Conservation (phyloP, 2,329 filamentous ascomycete genomes). For the Aureobasidium sp. region DNA sequence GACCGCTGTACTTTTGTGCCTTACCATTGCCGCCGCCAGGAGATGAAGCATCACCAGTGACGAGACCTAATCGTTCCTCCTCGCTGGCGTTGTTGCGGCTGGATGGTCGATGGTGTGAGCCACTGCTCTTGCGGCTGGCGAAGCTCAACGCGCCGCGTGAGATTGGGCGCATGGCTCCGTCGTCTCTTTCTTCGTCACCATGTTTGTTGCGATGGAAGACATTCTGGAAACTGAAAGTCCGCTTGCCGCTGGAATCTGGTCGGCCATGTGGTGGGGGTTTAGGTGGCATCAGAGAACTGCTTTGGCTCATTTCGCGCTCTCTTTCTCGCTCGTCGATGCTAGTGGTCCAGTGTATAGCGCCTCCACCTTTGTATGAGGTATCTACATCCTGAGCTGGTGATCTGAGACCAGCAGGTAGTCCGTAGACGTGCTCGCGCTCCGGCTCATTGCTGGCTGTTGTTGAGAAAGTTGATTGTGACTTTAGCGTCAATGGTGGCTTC, state of each 20-base stretch:
- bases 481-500: conserved; percentile 18
- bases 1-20: not conserved
- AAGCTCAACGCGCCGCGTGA: conserved; percentile 27
- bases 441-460: not conserved
- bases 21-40: not conserved
- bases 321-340: conserved; percentile 29
- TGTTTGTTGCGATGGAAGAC: conserved; percentile 59
- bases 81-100: conserved; percentile 24
- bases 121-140: conserved; percentile 16
- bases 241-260: conserved; percentile 19
- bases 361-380: conserved; percentile 36
- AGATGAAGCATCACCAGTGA: conserved; percentile 27
- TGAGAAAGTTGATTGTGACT: not conserved
- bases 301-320: conserved; percentile 38
- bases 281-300: conserved; percentile 46
- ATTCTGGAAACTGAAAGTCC: conserved; percentile 77
- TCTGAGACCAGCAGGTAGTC: conserved; percentile 39
- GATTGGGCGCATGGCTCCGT: conserved; percentile 26
- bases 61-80: conserved; percentile 33
- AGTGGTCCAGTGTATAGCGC: conserved; percentile 42
- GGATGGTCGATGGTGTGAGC: not conserved
- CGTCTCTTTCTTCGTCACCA: conserved; percentile 21
- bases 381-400: conserved; percentile 46
- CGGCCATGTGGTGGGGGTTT: conserved; percentile 48
- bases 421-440: conserved; percentile 43